Evolutionary conservation across 108 stramenopile species (phyloP), one percentile per base, ranked within the genome.

Genomic region (Nitzschia sp.): DNA sequence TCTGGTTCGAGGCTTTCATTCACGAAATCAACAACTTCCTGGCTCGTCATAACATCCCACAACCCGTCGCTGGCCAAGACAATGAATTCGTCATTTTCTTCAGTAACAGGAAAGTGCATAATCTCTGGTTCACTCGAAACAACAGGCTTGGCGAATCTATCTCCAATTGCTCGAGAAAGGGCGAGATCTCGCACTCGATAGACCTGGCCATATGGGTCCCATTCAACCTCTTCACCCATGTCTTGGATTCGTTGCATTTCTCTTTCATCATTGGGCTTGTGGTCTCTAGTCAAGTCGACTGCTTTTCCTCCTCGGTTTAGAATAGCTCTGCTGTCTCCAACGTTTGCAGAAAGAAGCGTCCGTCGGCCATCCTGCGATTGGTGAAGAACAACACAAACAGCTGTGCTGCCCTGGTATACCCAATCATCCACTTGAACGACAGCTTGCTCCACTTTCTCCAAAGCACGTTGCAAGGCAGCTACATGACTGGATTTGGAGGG

Each of bases 11-110:
- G 41, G 43, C 21, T 50, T 22, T 67, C 60, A 50, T 88, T 74
- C 3, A 96, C 93, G 72, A 90, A 95, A 20, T 87, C 72, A 10
- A 96, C 95, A 48, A 89, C 95, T 67, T 98, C 96, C 72, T 97
- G 86, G 61, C 89, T 95, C 10, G 82, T 82, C 95, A 98, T 95
- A 46, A 97, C 96, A 72, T 98, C 97, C 96, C 96, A 98, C 21
- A 98, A 64, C 0, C 97, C 97, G 76, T 98, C 97, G 22, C 87
- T 90, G 5, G 96, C 97, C 39, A 98, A 53, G 2, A 94, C 21
- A 21, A 86, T 59, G 44, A 78, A 78, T 51, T 91, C 85, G 48
- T 80, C 82, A 14, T 70, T 63, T 34, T 65, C 65, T 53, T 81
- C 85, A 10, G 58, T 53, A 9, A 92, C 60, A 21, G 73, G 74